These are phyloP conservation scores for Alternaria postmessia DNA, from an alignment of 2,329 filamentous ascomycete species.

Conservation along the genomic window DNA sequence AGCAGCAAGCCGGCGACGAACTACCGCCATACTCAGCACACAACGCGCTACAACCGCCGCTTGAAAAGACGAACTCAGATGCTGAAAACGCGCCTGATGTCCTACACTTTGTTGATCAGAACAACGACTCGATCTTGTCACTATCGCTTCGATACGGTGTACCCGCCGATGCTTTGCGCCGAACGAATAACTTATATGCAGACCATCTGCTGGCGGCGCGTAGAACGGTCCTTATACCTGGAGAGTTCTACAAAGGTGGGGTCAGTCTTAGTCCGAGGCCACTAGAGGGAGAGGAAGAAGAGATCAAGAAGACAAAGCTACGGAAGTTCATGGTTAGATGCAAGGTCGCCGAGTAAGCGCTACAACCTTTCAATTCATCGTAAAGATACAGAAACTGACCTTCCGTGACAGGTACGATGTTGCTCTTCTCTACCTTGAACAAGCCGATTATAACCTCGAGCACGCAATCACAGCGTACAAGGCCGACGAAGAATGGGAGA, in stretches of 20 bases:
- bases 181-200: constrained; percentile 72
- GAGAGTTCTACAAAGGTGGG: constrained; percentile 71
- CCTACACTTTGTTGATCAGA: constrained; percentile 76
- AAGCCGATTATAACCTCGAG: constrained; percentile 71
- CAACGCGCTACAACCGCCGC: constrained; percentile 30
- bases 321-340: constrained; percentile 80
- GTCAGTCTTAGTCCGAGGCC: constrained; percentile 74
- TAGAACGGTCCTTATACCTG: constrained; percentile 75
- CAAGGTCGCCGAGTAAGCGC: constrained; percentile 75
- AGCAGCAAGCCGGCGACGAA: constrained; percentile 45
- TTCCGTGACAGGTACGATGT: constrained; percentile 67
- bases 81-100: constrained; percentile 65
- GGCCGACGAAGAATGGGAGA: constrained; percentile 80
- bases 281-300: constrained; percentile 77
- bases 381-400: constrained; percentile 45
- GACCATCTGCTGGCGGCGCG: constrained; percentile 76
- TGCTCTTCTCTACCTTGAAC: constrained; percentile 77
- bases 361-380: not conserved
- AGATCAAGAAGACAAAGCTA: constrained; percentile 73
- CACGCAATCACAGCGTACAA: constrained; percentile 69
- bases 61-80: constrained; percentile 41
- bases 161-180: constrained; percentile 68
- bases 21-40: constrained; percentile 56
- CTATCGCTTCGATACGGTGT: constrained; percentile 77
- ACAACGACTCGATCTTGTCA: constrained; percentile 71